Conservation (phyloP, 768 basidiomycete species). For the Tricholoma saponaceum region DNA sequence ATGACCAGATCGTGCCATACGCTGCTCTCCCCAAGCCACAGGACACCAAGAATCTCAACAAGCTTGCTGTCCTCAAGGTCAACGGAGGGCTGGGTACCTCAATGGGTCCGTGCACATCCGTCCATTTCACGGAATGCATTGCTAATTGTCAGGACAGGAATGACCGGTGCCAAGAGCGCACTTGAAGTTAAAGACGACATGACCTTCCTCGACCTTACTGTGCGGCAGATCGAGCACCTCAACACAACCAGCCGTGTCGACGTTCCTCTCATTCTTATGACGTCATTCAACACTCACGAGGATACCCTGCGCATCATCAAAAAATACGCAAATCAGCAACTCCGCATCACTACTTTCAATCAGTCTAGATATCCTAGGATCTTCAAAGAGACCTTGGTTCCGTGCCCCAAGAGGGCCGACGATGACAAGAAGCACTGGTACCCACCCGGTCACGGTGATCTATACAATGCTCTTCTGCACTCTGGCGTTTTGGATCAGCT, state of each 20-base stretch:
- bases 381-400: slow-evolving; percentile 83
- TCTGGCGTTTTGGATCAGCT: slow-evolving; percentile 90
- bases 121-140: neutral
- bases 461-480: slow-evolving; percentile 90
- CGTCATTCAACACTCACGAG: slow-evolving; percentile 97
- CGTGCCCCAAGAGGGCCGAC: slow-evolving; percentile 70
- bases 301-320: slow-evolving; percentile 96
- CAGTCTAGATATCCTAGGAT: slow-evolving; percentile 95
- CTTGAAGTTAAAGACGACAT: slow-evolving; percentile 97
- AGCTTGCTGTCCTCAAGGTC: slow-evolving; percentile 93
- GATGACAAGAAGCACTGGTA: slow-evolving; percentile 94
- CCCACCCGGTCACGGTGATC: slow-evolving; percentile 94
- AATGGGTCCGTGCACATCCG: slow-evolving; percentile 52
- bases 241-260: slow-evolving; percentile 82
- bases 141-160: slow-evolving; percentile 39
- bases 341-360: slow-evolving; percentile 89
- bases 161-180: slow-evolving; percentile 87
- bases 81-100: slow-evolving; percentile 93
- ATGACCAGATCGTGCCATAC: slow-evolving; percentile 85
- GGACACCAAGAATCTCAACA: slow-evolving; percentile 71
- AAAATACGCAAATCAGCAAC: slow-evolving; percentile 93
- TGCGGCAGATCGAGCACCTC: slow-evolving; percentile 94
- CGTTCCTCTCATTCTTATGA: slow-evolving; percentile 98
- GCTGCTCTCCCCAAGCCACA: slow-evolving; percentile 56
- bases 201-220: slow-evolving; percentile 94